Percentiles rank a stretch among this genome's conserved stretches.
Conservation (phyloP, 2,329 filamentous ascomycete genomes). For the Arthrobotrys megalospora region DNA sequence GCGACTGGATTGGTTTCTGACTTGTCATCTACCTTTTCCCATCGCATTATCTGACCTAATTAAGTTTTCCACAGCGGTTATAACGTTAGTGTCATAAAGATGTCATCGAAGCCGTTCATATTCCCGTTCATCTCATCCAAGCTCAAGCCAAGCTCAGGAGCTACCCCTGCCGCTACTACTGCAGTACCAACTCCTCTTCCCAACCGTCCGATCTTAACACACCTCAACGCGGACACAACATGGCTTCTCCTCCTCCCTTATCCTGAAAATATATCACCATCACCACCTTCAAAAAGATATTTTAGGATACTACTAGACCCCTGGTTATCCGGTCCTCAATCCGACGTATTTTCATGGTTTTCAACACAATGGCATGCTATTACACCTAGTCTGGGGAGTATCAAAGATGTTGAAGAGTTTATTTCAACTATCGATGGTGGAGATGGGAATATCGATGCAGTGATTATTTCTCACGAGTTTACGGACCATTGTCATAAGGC, state of each 20-base stretch:
- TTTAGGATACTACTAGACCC: slow-evolving; percentile 78
- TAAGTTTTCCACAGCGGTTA: background rate
- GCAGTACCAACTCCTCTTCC: slow-evolving; percentile 66
- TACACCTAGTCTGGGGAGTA: slow-evolving; percentile 72
- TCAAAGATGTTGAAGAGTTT: slow-evolving; percentile 73
- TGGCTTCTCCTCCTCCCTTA: slow-evolving; percentile 78
- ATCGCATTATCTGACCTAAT: background rate
- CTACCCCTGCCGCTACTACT: background rate
- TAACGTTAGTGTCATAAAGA: background rate
- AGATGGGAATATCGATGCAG: slow-evolving; percentile 70
- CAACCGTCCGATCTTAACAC: slow-evolving; percentile 73
- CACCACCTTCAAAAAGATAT: slow-evolving; percentile 69
- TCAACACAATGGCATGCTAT: slow-evolving; percentile 76
- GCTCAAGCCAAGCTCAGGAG: slow-evolving; percentile 61
- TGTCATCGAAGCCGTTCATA: slow-evolving; percentile 7
- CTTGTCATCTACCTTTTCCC: background rate
- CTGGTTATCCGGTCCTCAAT: slow-evolving; percentile 76
- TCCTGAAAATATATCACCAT: slow-evolving; percentile 66
- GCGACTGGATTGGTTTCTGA: background rate
- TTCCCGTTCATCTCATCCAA: slow-evolving; percentile 36
- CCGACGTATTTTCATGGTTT: slow-evolving; percentile 77
- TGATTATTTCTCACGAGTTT: slow-evolving; percentile 77
- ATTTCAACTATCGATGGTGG: slow-evolving; percentile 70
- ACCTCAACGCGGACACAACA: slow-evolving; percentile 78
- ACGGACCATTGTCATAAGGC: slow-evolving; percentile 78